Base-by-base conservation (phyloP, 352 stramenopile genomes). In the Pythium volutum region DNA sequence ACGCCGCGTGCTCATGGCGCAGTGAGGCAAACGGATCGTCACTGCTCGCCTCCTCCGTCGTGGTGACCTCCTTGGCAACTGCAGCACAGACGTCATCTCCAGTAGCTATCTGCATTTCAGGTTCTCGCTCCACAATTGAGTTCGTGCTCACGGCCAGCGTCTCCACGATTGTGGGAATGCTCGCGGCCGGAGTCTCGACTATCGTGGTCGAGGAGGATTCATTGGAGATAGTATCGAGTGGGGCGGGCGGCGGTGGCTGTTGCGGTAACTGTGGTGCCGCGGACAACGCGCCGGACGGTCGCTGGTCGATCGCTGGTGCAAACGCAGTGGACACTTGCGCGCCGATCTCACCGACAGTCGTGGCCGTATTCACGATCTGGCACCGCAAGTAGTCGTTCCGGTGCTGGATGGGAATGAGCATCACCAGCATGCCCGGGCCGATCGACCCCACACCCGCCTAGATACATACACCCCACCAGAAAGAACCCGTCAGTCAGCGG, bases 361-460 rank as follows among this genome's bases (percentile, higher is more conserved):
- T 27, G 41, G 68, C 75, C 2, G 79, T 66, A 49, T 83, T 84
- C 23, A 89, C 61, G 46, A 82, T 70, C 23, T 88, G 57, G 49
- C 79, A 89, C 16, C 77, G 74, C 11, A 91, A 59, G 43, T 63
- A 68, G 22, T 55, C 61, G 57, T 80, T 63, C 25, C 68, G 64
- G 20, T 76, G 64, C 8, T 66, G 47, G 6, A 89, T 60, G 7
- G 81, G 81, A 20, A 74, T 74, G 22, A 91, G 64, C 25, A 91
- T 57, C 66, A 89, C 66, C 27, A 91, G 55, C 12, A 67, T 54
- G 1, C 73, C 77, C 7, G 72, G 62, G 3, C 54, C 43, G n/a
- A 89, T 68, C 34, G 79, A 62, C 22, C 66, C 78, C 1, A 89
- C 81, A 10, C 81, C 81, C 61, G 81, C 81, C 81, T 91, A 33